These are phyloP conservation scores for Sanguinoderma infundibulare DNA, from an alignment of 1,284 basidiomycete genomes.

Conservation along the genomic window DNA sequence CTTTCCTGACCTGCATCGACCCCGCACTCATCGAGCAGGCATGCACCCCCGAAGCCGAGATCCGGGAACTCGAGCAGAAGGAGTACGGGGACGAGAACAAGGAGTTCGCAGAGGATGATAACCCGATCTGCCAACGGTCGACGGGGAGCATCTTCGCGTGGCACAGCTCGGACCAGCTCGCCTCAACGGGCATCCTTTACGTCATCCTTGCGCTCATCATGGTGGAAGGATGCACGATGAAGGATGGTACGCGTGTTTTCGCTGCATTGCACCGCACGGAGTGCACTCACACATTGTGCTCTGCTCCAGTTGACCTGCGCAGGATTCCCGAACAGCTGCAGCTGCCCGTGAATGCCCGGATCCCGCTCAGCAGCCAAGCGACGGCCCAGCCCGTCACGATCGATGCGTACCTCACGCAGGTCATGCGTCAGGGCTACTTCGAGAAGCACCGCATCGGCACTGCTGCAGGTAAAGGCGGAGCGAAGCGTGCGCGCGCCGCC, in stretches of 20 bases:
- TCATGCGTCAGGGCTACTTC: conserved; percentile 70
- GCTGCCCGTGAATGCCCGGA: conserved; percentile 45
- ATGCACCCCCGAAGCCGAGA: conserved; percentile 53
- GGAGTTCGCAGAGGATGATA: conserved; percentile 43
- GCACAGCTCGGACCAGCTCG: conserved; percentile 67
- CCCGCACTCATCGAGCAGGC: conserved; percentile 61
- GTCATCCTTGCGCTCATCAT: conserved; percentile 75
- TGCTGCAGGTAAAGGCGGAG: conserved; percentile 22
- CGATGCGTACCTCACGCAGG: conserved; percentile 59
- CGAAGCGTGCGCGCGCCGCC: conserved; percentile 59
- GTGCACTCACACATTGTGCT: neutral
- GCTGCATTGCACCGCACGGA: neutral
- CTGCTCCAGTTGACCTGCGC: conserved; percentile 56
- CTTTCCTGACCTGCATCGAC: too few species aligned
- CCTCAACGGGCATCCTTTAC: conserved; percentile 65
- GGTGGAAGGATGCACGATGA: conserved; percentile 66
- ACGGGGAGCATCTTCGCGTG: conserved; percentile 74
- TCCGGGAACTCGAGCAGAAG: conserved; percentile 59
- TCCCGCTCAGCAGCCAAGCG: conserved; percentile 54
- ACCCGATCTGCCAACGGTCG: conserved; percentile 41
- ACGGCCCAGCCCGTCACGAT: conserved; percentile 49
- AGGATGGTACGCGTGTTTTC: conserved; percentile 56
- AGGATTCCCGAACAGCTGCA: conserved; percentile 64
- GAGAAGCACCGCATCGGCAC: conserved; percentile 60
- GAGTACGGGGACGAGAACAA: conserved; percentile 55